Conservation (phyloP, 768 basidiomycete genomes). For the Tylopilus vinaceipallidus region DNA sequence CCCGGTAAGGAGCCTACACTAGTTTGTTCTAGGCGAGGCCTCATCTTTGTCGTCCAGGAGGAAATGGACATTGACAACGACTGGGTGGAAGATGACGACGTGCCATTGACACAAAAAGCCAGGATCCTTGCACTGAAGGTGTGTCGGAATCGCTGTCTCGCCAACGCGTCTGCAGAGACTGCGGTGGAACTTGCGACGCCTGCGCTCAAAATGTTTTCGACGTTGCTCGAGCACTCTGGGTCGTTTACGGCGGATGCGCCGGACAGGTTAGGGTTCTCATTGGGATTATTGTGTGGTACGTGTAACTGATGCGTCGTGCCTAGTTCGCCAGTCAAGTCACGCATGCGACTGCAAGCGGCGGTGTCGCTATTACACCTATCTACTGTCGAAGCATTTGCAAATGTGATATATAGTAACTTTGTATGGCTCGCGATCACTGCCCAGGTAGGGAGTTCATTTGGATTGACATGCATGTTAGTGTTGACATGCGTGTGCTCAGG, state of each 20-base stretch:
- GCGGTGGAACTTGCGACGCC: conserved; percentile 71
- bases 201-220: conserved; percentile 71
- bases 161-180: conserved; percentile 55
- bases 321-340: conserved; percentile 64
- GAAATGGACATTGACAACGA: conserved; percentile 62
- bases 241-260: conserved; percentile 53
- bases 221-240: conserved; percentile 69
- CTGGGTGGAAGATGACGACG: conserved; percentile 71
- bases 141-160: conserved; percentile 75
- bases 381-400: conserved; percentile 54
- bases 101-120: conserved; percentile 58
- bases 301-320: conserved; percentile 11
- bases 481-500: conserved; percentile 43
- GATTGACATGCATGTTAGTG: neutral
- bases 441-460: conserved; percentile 55
- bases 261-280: conserved; percentile 44
- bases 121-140: conserved; percentile 80
- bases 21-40: neutral
- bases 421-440: conserved; percentile 66
- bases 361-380: conserved; percentile 78
- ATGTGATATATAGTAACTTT: conserved; percentile 59
- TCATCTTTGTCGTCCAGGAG: conserved; percentile 37
- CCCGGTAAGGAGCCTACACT: conserved; percentile 37
- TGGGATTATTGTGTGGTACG: neutral
- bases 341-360: conserved; percentile 82